Evolutionary conservation across 768 basidiomycete species (phyloP), one percentile per base, ranked within the genome.

Genomic region (Floccularia luteovirens): DNA sequence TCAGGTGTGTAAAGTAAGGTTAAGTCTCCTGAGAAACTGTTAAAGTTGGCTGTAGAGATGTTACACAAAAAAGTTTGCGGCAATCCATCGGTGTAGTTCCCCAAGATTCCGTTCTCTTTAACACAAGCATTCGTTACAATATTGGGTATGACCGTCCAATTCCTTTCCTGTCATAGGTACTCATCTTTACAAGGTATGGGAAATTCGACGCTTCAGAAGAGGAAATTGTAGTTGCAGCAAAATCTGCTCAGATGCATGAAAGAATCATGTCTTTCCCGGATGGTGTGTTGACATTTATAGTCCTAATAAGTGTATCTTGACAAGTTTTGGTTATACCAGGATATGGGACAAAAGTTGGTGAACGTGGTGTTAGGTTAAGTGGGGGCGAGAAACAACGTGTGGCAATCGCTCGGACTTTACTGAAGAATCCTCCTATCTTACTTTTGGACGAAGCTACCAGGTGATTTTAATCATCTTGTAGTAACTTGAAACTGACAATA

Each of bases 371-470:
- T 13, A 64, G 90, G 30, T 61, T 93, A 24, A 82, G 79, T 43
- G 91, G 90, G 3, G 91, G 91, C 7, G 90, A 93, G 66, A 90
- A 90, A 62, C 89, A 92, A 57, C 72, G 90, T 14, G 86, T 91
- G 1, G 83, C 89, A 4, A 88, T 94, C 54, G 90, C 90, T 0
- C 64, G 90, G 40, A 91, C 89, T 5, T 67, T 93, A 31, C 58
- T 94, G 37, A 92, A 92, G 67, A 80, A 90, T 47, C 88, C 90
- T 14, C 81, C 81, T 2, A 80, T 91, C 41, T 56, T 91, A 27
- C 66, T 90, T n/a, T 58, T 90, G 52, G 79, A 83, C 52, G 83
- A 85, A 59, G 83, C 82, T 11, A 85, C 81, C 0, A 83, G 79
- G 79, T 76, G 45, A 19, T 56, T 41, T 4, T 43, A 20, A 21